Conservation (phyloP, 192 early-diverging fungal species). For the Diversispora epigaea region DNA sequence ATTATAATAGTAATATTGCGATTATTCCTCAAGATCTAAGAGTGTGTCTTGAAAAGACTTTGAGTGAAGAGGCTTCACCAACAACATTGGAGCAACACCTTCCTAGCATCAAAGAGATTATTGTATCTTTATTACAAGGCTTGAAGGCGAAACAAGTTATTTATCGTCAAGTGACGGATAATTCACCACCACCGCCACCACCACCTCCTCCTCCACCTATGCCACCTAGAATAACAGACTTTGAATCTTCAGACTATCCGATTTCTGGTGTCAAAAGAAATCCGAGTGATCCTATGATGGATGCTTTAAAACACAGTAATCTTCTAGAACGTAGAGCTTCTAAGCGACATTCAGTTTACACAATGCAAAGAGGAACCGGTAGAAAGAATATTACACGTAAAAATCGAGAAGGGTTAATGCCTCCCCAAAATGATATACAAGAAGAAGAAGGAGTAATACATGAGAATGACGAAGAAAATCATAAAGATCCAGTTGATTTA, state of each 20-base stretch:
- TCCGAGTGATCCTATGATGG: conserved; percentile 20
- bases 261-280: not conserved
- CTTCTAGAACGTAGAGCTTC: conserved; percentile 31
- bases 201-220: not conserved
- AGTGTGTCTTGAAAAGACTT: conserved; percentile 46
- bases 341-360: conserved; percentile 20
- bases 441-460: not conserved
- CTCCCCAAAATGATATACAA: not conserved
- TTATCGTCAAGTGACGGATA: conserved; percentile 38
- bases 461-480: no score
- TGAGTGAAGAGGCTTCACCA: conserved; percentile 46
- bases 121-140: conserved; percentile 52
- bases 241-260: not conserved
- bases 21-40: conserved; percentile 47
- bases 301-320: conserved; percentile 15
- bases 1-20: conserved; percentile 42
- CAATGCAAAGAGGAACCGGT: conserved; percentile 1
- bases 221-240: not conserved
- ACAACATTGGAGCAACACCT: conserved; percentile 48
- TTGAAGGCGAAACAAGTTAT: conserved; percentile 53
- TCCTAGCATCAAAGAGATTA: conserved; percentile 54
- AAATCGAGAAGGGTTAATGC: not conserved
- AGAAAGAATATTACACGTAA: not conserved
- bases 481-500: no score
- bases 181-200: not conserved